Percentiles rank a stretch among this genome's conserved stretches.
Conservation (phyloP, 2,329 filamentous ascomycete species). For the Aspergillus sp. region DNA sequence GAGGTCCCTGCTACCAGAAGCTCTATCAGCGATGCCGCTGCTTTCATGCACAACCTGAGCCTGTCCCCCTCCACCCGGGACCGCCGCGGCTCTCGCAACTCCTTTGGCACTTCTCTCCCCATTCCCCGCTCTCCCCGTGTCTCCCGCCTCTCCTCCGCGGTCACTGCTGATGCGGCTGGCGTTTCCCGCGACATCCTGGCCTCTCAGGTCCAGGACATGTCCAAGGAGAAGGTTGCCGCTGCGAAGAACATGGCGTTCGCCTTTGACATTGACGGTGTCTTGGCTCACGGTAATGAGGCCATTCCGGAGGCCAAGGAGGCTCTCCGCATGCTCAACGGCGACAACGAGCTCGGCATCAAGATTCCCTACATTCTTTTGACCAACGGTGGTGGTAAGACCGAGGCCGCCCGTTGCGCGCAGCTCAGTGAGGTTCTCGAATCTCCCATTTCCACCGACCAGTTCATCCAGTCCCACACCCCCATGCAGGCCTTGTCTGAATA, state of each 20-base stretch:
- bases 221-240: slow-evolving; percentile 63
- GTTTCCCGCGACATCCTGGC: slow-evolving; percentile 65
- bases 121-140: slow-evolving; percentile 70
- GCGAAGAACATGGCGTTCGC: slow-evolving; percentile 81
- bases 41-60: slow-evolving; percentile 73
- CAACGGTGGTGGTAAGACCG: slow-evolving; percentile 72
- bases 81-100: slow-evolving; percentile 70
- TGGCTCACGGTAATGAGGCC: slow-evolving; percentile 70
- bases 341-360: slow-evolving; percentile 76
- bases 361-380: slow-evolving; percentile 74
- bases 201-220: slow-evolving; percentile 68
- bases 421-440: slow-evolving; percentile 65
- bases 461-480: slow-evolving; percentile 75
- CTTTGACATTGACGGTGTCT: slow-evolving; percentile 69
- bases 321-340: slow-evolving; percentile 70
- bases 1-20: slow-evolving; percentile 70
- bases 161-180: slow-evolving; percentile 52
- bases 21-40: slow-evolving; percentile 65
- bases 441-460: slow-evolving; percentile 69
- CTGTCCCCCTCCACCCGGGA: slow-evolving; percentile 67
- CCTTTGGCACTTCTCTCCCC: slow-evolving; percentile 70
- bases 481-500: slow-evolving; percentile 76
- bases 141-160: slow-evolving; percentile 65
- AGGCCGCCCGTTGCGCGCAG: slow-evolving; percentile 64
- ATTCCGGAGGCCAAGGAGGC: slow-evolving; percentile 67